Evolutionary conservation across 306 rosid species (phyloP).

Genomic region (Pueraria montana): DNA sequence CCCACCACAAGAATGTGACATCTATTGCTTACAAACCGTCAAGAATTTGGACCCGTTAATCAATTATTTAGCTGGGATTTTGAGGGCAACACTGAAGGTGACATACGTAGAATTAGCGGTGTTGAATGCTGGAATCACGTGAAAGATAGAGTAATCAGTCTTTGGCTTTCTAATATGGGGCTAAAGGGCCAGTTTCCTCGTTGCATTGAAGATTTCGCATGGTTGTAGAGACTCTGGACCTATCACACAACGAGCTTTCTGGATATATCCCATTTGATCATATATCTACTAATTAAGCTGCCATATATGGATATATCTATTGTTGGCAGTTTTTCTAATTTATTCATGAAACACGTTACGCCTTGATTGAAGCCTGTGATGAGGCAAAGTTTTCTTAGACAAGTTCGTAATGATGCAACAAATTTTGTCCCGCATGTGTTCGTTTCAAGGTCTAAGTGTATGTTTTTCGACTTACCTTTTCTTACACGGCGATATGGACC

Average conservation of each 20-base stretch:
- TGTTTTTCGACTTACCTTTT: too few relatives aligned
- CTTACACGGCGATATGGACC: too few relatives aligned
- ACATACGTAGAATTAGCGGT: conserved; percentile 26
- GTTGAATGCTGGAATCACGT: conserved; percentile 38
- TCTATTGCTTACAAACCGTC: conserved; percentile 47
- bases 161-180: conserved; percentile 37
- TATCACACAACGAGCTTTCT: conserved; percentile 38
- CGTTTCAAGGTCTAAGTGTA: too few relatives aligned
- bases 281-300: too few relatives aligned
- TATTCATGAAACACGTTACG: too few relatives aligned
- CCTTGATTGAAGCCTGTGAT: too few relatives aligned
- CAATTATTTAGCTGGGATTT: conserved; percentile 39
- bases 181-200: conserved; percentile 50
- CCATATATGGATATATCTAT: too few relatives aligned
- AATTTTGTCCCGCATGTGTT: too few relatives aligned
- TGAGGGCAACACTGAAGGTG: conserved; percentile 5
- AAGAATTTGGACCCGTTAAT: conserved; percentile 39
- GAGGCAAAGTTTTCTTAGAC: too few relatives aligned
- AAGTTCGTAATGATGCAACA: too few relatives aligned
- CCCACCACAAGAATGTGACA: background rate
- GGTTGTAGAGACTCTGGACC: conserved; percentile 27
- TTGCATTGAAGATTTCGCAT: conserved; percentile 29
- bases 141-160: conserved; percentile 5
- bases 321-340: too few relatives aligned
- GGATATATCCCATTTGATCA: too few relatives aligned